Conservation (phyloP, 352 stramenopile species). For the Globisporangium splendens region DNA sequence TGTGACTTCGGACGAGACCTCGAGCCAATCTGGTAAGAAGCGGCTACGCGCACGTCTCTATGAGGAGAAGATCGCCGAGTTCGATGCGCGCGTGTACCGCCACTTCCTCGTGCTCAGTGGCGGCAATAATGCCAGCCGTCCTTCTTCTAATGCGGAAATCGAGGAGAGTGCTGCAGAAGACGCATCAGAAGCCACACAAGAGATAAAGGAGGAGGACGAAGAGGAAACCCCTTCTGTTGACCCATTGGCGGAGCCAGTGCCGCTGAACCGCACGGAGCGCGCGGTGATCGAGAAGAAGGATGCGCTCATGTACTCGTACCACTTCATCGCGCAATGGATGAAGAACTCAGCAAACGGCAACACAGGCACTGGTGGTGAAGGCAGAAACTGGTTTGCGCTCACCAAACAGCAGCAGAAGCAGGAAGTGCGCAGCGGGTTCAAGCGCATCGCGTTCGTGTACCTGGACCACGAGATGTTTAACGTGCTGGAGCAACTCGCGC, state of each 20-base stretch:
- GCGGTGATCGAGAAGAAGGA: constrained; percentile 2
- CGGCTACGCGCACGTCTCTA: not conserved
- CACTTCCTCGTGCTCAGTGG: not conserved
- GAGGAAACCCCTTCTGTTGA: too few species aligned
- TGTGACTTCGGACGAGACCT: too few species aligned
- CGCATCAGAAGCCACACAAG: too few species aligned
- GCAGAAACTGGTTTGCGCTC: not conserved
- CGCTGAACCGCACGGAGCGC: not conserved
- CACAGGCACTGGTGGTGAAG: not conserved
- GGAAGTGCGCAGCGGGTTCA: not conserved
- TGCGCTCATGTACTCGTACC: not conserved
- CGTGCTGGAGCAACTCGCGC: not conserved
- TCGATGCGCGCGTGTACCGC: not conserved
- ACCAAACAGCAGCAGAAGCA: not conserved
- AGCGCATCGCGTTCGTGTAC: not conserved
- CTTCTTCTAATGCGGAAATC: too few species aligned
- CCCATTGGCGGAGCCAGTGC: not conserved
- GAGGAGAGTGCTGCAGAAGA: too few species aligned
- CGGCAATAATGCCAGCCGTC: not conserved
- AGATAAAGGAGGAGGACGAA: too few species aligned
- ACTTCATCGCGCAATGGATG: constrained; percentile 6
- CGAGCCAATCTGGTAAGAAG: too few species aligned
- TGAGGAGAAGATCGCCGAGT: not conserved
- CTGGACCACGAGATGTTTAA: not conserved
- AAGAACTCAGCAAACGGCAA: not conserved